Conservation (phyloP, 768 basidiomycete genomes). For the Trichaptum fuscoviolaceum region DNA sequence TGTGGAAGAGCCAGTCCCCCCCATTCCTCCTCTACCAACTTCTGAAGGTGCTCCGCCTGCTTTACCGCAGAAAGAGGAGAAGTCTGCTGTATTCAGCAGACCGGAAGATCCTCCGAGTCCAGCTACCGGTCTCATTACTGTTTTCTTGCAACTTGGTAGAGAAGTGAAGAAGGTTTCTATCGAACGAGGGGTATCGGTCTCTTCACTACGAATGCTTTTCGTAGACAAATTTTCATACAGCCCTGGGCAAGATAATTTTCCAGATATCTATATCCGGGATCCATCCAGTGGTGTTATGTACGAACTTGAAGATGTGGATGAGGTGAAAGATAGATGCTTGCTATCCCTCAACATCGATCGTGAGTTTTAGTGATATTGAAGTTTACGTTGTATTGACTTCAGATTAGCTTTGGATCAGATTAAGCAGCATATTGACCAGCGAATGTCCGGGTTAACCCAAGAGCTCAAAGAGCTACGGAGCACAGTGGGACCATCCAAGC, state of each 20-base stretch:
- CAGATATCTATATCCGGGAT: conserved; percentile 93
- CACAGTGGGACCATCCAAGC: conserved; percentile 49
- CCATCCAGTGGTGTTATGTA: conserved; percentile 90
- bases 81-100: background rate
- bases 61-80: background rate
- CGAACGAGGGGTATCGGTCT: conserved; percentile 64
- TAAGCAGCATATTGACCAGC: conserved; percentile 94
- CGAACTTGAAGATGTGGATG: conserved; percentile 91
- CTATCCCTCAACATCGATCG: conserved; percentile 95
- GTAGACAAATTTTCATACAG: conserved; percentile 94
- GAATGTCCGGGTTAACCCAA: conserved; percentile 77
- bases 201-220: conserved; percentile 79
- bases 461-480: conserved; percentile 87
- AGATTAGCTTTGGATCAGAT: conserved; percentile 90
- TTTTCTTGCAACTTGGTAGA: conserved; percentile 85
- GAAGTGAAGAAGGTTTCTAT: conserved; percentile 85
- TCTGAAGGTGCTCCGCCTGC: conserved; percentile 6
- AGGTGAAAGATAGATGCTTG: conserved; percentile 83
- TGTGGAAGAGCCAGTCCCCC: conserved; percentile 27
- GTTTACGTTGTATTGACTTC: conserved; percentile 7
- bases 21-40: conserved; percentile 25
- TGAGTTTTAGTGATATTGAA: conserved; percentile 41
- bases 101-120: conserved; percentile 21
- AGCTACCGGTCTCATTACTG: conserved; percentile 40
- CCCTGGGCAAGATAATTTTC: conserved; percentile 89